Percentiles rank a stretch among this genome's conserved stretches.
phyloP scores from a whole-genome alignment of 2,329 filamentous ascomycete species.

The Immersiporthe knoxdaviesiana region DNA sequence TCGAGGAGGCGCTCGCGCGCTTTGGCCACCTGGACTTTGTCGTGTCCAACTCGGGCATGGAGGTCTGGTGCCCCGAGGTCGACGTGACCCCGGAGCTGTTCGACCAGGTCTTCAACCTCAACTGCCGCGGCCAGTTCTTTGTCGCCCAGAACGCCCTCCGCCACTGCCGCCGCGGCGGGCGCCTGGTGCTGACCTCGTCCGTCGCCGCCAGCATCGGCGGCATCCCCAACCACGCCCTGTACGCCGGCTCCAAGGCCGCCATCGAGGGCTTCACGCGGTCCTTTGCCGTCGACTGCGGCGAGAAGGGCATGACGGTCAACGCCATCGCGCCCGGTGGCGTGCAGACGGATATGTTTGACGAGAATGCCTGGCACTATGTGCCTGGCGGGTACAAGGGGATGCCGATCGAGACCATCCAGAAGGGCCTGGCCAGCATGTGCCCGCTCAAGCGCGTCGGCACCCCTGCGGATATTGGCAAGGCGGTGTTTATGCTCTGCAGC shows the following conservation, averaged over 20 bases:
- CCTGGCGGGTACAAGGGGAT: constrained; percentile 58
- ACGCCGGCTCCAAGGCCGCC: constrained; percentile 73
- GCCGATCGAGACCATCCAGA: constrained; percentile 57
- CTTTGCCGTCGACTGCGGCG: constrained; percentile 72
- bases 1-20: constrained; percentile 65
- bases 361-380: constrained; percentile 69
- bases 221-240: constrained; percentile 71
- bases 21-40: constrained; percentile 74
- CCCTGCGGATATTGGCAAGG: constrained; percentile 62
- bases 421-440: constrained; percentile 58
- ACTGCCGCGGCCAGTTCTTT: constrained; percentile 75
- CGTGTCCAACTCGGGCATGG: constrained; percentile 73
- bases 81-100: constrained; percentile 72
- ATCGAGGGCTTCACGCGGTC: constrained; percentile 73
- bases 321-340: constrained; percentile 73
- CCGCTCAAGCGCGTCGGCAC: constrained; percentile 62
- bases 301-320: constrained; percentile 70
- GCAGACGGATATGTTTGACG: constrained; percentile 77
- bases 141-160: constrained; percentile 76
- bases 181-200: constrained; percentile 73
- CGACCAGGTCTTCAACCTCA: constrained; percentile 73
- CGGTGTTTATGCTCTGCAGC: constrained; percentile 58
- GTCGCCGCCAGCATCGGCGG: constrained; percentile 69
- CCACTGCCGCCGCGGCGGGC: constrained; percentile 69
- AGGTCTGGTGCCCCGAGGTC: constrained; percentile 71